Conservation (phyloP, 148 eudicot species). For the Cornus florida region DNA sequence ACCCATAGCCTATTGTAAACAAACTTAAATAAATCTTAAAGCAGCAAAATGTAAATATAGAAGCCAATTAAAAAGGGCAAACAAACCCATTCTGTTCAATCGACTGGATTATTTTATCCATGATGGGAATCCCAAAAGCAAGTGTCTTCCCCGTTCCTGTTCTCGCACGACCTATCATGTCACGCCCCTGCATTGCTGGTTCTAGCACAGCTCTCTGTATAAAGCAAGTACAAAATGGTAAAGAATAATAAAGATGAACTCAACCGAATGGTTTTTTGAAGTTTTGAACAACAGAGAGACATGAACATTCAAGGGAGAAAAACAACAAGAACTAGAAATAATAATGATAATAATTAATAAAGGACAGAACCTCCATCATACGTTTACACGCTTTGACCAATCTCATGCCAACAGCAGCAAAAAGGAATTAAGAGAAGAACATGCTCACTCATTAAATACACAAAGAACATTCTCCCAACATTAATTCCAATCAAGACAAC, state of each 20-base stretch:
- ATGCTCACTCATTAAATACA: too few relatives aligned
- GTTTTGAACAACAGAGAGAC: not conserved
- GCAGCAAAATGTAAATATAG: not conserved
- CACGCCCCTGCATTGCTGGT: constrained; percentile 96
- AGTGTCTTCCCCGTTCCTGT: constrained; percentile 99
- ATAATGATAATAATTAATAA: too few relatives aligned
- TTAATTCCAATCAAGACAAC: not conserved
- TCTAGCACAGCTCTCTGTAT: constrained; percentile 93
- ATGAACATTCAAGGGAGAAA: not conserved
- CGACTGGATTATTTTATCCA: constrained; percentile 83
- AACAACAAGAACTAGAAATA: not conserved
- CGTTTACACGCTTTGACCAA: not conserved
- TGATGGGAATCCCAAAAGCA: constrained; percentile 94
- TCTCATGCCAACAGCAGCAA: not conserved
- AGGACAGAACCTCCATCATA: too few relatives aligned
- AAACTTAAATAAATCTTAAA: not conserved
- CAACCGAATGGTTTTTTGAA: not conserved
- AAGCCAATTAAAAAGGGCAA: constrained; percentile 2
- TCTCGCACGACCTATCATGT: constrained; percentile 95
- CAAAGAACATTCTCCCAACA: not conserved
- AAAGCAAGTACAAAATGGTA: not conserved
- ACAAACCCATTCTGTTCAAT: constrained; percentile 76
- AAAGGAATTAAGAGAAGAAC: not conserved
- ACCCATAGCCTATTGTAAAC: not conserved
- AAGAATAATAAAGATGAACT: not conserved